These are phyloP conservation scores for Metarhizium sp. DNA, from an alignment of 2,329 filamentous ascomycete species.

Conservation along the genomic window DNA sequence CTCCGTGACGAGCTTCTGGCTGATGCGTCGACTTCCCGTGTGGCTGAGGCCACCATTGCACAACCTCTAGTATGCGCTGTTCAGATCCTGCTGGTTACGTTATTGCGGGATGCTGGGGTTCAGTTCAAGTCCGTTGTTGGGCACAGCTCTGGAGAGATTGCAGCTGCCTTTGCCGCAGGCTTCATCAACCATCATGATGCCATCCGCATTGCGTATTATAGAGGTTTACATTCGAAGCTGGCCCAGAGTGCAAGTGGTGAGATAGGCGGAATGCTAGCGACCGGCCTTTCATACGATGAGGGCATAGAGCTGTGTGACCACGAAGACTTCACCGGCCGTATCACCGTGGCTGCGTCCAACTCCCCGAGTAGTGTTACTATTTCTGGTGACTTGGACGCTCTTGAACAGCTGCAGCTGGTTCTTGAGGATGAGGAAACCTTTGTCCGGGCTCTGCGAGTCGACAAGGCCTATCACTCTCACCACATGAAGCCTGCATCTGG, in stretches of 20 bases:
- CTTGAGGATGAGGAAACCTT: constrained; percentile 17
- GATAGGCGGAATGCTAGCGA: constrained; percentile 13
- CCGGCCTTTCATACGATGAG: constrained; percentile 8
- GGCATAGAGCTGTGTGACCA: constrained; percentile 3
- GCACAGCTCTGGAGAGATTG: constrained; percentile 32
- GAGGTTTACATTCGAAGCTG: not conserved
- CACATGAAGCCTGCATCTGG: constrained; percentile 22
- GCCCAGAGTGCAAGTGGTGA: not conserved
- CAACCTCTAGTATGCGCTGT: constrained; percentile 15
- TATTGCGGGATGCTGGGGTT: constrained; percentile 22
- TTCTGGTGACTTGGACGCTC: constrained; percentile 20
- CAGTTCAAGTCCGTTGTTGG: constrained; percentile 23
- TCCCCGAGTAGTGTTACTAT: constrained; percentile 15
- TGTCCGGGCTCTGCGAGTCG: constrained; percentile 22
- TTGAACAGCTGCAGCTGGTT: constrained; percentile 14
- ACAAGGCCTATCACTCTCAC: constrained; percentile 31
- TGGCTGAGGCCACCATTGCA: too few relatives aligned
- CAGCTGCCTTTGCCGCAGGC: constrained; percentile 27
- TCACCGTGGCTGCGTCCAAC: constrained; percentile 17
- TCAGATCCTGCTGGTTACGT: constrained; percentile 32
- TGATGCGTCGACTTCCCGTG: not conserved
- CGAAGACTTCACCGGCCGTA: constrained; percentile 12
- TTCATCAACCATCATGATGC: not conserved
- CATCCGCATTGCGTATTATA: constrained; percentile 5
- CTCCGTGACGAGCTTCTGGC: constrained; percentile 2